Conservation (phyloP, 352 stramenopile species). For the Pythium pectinolyticum region DNA sequence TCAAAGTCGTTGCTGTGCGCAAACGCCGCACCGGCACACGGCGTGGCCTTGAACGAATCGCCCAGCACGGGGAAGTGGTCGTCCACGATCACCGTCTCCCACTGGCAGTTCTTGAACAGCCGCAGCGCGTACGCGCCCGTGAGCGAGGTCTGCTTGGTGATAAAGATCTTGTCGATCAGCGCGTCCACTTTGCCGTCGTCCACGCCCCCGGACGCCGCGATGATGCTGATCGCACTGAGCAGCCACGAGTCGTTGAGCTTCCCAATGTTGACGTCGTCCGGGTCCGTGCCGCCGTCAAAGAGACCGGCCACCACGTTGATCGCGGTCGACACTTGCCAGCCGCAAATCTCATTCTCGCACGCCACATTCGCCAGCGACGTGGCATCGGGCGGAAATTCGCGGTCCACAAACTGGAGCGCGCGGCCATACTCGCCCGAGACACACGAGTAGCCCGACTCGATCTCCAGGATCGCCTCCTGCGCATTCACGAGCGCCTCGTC, state of each 20-base stretch:
- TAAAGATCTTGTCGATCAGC: slow-evolving; percentile 89
- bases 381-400: slow-evolving; percentile 83
- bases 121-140: slow-evolving; percentile 91
- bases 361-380: slow-evolving; percentile 70
- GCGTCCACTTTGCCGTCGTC: slow-evolving; percentile 88
- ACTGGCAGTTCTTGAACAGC: slow-evolving; percentile 91
- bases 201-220: slow-evolving; percentile 86
- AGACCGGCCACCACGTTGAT: slow-evolving; percentile 89
- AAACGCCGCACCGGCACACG: slow-evolving; percentile 80
- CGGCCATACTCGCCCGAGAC: slow-evolving; percentile 74
- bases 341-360: slow-evolving; percentile 49
- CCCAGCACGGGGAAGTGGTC: slow-evolving; percentile 88
- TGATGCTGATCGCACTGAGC: slow-evolving; percentile 89
- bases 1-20: slow-evolving; percentile 87
- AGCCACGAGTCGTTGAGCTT: slow-evolving; percentile 89
- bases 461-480: slow-evolving; percentile 81
- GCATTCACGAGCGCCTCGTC: slow-evolving; percentile 83
- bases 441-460: slow-evolving; percentile 81
- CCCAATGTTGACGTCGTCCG: slow-evolving; percentile 85
- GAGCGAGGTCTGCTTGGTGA: slow-evolving; percentile 89
- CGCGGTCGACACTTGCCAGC: slow-evolving; percentile 82
- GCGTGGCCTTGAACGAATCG: slow-evolving; percentile 42
- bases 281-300: slow-evolving; percentile 91
- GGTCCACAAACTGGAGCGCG: slow-evolving; percentile 87
- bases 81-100: slow-evolving; percentile 92